These are phyloP conservation scores for Lentinula detonsa DNA, from an alignment of 768 basidiomycete genomes.

Conservation along the genomic window DNA sequence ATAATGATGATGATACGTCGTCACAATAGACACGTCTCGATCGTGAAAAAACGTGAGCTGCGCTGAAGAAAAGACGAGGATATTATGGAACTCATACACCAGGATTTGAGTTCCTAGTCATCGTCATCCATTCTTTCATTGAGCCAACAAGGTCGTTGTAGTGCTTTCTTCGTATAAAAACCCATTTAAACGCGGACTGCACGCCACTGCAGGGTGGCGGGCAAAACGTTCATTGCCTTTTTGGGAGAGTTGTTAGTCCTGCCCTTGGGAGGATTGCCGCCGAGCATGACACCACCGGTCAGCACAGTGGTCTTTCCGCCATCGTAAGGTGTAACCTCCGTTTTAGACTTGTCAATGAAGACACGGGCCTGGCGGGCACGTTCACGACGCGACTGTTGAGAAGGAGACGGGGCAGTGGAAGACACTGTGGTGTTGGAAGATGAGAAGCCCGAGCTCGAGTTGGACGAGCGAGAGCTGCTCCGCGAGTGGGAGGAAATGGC, in stretches of 20 bases:
- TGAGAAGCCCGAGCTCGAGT: constrained; percentile 62
- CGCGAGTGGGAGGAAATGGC: constrained; percentile 58
- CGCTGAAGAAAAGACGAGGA: neutral
- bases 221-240: neutral
- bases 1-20: neutral
- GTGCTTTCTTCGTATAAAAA: neutral
- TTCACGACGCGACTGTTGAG: constrained; percentile 62
- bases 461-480: constrained; percentile 65
- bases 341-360: constrained; percentile 70
- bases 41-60: constrained; percentile 4
- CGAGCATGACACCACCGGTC: constrained; percentile 86
- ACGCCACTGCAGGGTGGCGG: constrained; percentile 37
- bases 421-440: constrained; percentile 34
- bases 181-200: constrained; percentile 38
- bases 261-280: constrained; percentile 36
- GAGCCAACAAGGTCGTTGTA: neutral
- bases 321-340: constrained; percentile 78
- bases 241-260: constrained; percentile 20
- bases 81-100: neutral
- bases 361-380: constrained; percentile 63
- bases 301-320: constrained; percentile 86
- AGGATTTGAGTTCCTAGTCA: neutral
- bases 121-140: neutral
- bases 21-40: constrained; percentile 1
- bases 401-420: constrained; percentile 26